These are phyloP conservation scores for Rhazya stricta DNA, from an alignment of 257 asterid genomes.

Conservation along the genomic window DNA sequence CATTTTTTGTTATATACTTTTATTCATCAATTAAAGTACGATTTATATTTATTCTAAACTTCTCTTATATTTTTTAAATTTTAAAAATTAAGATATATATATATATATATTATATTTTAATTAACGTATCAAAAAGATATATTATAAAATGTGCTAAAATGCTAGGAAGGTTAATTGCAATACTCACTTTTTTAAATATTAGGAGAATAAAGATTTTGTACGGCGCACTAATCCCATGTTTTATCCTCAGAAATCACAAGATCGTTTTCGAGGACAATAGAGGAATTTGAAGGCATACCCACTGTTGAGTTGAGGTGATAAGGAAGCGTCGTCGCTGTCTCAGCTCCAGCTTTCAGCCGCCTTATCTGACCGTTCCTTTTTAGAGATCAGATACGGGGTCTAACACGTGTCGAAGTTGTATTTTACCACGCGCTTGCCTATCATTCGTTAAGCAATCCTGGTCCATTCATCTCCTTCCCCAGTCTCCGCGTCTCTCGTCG, in stretches of 20 bases:
- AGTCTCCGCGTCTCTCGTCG: constrained; percentile 21
- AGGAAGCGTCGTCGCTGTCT: constrained; percentile 12
- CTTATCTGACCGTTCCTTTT: constrained; percentile 28
- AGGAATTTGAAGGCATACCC: constrained; percentile 1
- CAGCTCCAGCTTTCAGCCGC: constrained; percentile 30
- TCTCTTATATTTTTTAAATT: too few relatives aligned
- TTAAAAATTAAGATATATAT: too few relatives aligned
- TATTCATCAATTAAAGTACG: too few relatives aligned
- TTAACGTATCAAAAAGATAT: too few relatives aligned
- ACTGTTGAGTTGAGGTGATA: constrained; percentile 11
- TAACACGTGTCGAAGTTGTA: not conserved
- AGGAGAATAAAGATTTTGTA: too few relatives aligned
- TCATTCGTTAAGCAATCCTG: not conserved
- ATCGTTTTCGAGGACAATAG: not conserved
- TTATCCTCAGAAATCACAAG: not conserved
- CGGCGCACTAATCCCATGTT: not conserved
- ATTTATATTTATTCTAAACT: too few relatives aligned
- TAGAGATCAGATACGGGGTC: not conserved
- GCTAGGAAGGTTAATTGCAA: too few relatives aligned
- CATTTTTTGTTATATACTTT: too few relatives aligned
- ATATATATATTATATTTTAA: too few relatives aligned
- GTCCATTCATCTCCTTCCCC: not conserved
- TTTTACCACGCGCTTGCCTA: not conserved
- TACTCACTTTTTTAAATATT: too few relatives aligned
- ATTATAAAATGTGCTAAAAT: too few relatives aligned